These are phyloP conservation scores for Postia placenta DNA, from an alignment of 768 basidiomycete species.

Conservation along the genomic window DNA sequence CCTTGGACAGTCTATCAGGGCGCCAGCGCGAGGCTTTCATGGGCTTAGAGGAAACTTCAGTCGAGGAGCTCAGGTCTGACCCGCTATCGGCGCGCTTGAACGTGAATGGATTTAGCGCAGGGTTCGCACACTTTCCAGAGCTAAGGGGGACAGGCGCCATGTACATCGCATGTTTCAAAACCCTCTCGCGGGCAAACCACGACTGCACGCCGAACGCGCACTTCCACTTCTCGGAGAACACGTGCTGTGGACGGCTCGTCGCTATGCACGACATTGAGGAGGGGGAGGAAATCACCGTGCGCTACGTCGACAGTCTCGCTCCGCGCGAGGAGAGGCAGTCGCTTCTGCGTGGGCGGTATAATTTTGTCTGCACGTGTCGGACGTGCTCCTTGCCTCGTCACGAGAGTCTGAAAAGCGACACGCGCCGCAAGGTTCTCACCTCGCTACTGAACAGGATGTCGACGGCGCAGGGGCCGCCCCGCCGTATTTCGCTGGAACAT, in stretches of 20 bases:
- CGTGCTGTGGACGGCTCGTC: neutral
- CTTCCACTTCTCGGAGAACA: neutral
- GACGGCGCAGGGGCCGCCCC: neutral
- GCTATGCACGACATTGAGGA: conserved; percentile 1
- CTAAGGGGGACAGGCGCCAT: too few relatives aligned
- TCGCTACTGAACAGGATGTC: too few relatives aligned
- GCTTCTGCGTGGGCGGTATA: neutral
- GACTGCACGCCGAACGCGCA: neutral
- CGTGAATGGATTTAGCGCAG: neutral
- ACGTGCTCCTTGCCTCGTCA: neutral
- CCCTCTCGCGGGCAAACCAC: neutral
- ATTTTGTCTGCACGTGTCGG: neutral
- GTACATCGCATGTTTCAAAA: neutral
- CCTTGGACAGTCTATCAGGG: neutral
- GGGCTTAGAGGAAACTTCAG: neutral
- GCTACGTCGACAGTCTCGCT: neutral
- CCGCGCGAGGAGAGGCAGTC: neutral
- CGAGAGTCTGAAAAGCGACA: neutral
- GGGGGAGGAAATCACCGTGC: conserved; percentile 4
- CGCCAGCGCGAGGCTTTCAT: neutral
- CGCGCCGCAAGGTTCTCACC: neutral
- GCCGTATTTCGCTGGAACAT: neutral
- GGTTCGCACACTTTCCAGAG: neutral
- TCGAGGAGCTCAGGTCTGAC: neutral
- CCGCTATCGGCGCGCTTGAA: neutral